phyloP scores from a whole-genome alignment of 148 eudicot genomes.

The Heliamphora exappendiculata region DNA sequence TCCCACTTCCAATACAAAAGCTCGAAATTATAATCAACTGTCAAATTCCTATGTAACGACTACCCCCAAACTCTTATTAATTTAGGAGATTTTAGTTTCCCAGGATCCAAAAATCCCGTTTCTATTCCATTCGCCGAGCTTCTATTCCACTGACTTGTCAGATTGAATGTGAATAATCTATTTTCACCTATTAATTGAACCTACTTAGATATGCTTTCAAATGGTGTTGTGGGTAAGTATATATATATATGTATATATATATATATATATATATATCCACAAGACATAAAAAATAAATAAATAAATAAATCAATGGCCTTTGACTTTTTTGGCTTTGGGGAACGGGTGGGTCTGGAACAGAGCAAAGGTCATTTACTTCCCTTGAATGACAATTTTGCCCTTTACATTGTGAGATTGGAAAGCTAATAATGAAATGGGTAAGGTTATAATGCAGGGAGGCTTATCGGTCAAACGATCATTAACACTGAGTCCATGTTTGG shows the following conservation, averaged over 20 bases:
- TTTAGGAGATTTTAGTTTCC: constrained; percentile 11
- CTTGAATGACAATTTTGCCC: not conserved
- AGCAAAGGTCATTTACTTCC: not conserved
- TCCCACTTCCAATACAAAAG: constrained; percentile 28
- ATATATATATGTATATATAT: too few species aligned
- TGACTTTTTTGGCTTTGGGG: not conserved
- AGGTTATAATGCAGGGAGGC: too few species aligned
- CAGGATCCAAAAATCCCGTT: constrained; percentile 35
- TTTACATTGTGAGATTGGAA: not conserved
- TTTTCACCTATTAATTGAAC: too few species aligned
- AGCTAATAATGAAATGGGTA: not conserved
- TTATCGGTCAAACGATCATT: too few species aligned
- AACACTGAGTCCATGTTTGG: too few species aligned
- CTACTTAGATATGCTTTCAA: not conserved
- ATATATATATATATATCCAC: too few species aligned
- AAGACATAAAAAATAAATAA: too few species aligned
- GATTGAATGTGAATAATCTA: too few species aligned
- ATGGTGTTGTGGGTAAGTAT: not conserved
- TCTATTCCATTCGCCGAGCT: constrained; percentile 59
- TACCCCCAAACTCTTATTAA: not conserved
- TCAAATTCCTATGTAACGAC: constrained; percentile 15
- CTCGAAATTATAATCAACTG: constrained; percentile 25
- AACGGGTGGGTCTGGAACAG: not conserved
- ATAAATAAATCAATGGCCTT: too few species aligned
- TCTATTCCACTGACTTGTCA: constrained; percentile 59